These are phyloP conservation scores for Epichloe scottii DNA, from an alignment of 2,329 filamentous ascomycete genomes.

Conservation along the genomic window DNA sequence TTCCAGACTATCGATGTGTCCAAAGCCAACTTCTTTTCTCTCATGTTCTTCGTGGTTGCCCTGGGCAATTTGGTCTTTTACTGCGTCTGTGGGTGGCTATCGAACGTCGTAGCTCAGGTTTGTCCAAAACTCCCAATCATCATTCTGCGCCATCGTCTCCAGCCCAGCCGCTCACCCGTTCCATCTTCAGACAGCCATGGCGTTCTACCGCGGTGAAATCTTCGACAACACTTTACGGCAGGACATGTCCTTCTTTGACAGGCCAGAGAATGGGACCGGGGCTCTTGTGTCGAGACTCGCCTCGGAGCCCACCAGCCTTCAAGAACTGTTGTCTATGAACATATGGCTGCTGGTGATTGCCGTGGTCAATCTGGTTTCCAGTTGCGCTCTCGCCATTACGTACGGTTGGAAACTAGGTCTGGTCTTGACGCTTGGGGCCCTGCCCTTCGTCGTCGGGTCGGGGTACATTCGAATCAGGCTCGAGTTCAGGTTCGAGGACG, in stretches of 20 bases:
- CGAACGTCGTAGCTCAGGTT: conserved; percentile 25
- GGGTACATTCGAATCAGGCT: conserved; percentile 37
- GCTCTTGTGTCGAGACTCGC: conserved; percentile 25
- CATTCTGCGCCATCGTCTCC: neutral
- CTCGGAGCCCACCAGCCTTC: conserved; percentile 31
- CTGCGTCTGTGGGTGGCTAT: conserved; percentile 22
- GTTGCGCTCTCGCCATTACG: conserved; percentile 31
- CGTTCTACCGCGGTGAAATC: conserved; percentile 23
- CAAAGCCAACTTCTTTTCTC: conserved; percentile 37
- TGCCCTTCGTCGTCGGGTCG: conserved; percentile 31
- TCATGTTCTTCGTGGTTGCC: conserved; percentile 45
- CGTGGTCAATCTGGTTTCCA: conserved; percentile 31
- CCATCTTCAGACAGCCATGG: conserved; percentile 16
- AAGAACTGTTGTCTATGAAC: conserved; percentile 38
- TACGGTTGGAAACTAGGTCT: conserved; percentile 39
- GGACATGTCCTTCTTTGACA: conserved; percentile 36
- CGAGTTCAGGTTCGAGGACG: conserved; percentile 32
- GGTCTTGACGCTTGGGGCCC: conserved; percentile 30
- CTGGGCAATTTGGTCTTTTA: conserved; percentile 33
- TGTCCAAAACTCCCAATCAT: neutral
- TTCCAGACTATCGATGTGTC: conserved; percentile 20
- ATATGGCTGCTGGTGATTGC: conserved; percentile 33
- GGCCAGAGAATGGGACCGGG: conserved; percentile 23
- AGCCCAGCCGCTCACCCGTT: neutral
- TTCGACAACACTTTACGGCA: conserved; percentile 41